Evolutionary conservation across 352 stramenopile species (phyloP).

Genomic region (Globisporangium apiculatum): DNA sequence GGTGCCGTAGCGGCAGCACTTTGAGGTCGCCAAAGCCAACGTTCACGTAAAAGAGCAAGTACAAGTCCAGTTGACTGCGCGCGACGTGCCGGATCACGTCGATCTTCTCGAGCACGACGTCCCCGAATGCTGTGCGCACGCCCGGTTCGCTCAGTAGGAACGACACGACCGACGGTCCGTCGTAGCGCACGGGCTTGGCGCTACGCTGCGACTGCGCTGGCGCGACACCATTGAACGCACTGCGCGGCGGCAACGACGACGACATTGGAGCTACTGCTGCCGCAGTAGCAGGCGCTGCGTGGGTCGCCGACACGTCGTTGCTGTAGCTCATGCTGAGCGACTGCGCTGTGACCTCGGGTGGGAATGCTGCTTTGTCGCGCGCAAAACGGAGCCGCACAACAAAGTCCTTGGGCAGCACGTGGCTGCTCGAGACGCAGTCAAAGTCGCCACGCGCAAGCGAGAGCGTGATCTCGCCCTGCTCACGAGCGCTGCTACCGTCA

Average conservation of each 20-base stretch:
- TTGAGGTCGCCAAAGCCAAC: slow-evolving; percentile 36
- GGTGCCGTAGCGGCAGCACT: slow-evolving; percentile 56
- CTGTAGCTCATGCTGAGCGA: slow-evolving; percentile 15
- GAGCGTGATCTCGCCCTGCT: slow-evolving; percentile 42
- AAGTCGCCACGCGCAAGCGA: slow-evolving; percentile 69
- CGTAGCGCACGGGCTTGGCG: slow-evolving; percentile 53
- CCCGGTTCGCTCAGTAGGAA: slow-evolving; percentile 58
- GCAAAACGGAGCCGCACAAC: slow-evolving; percentile 44
- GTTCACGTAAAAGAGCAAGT: slow-evolving; percentile 73
- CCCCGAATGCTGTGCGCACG: slow-evolving; percentile 70
- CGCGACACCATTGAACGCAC: slow-evolving; percentile 8
- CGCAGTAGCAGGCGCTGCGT: slow-evolving; percentile 5
- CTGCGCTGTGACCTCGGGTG: slow-evolving; percentile 20
- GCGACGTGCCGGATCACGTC: slow-evolving; percentile 58
- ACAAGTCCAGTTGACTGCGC: slow-evolving; percentile 56
- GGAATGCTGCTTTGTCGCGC: slow-evolving; percentile 45
- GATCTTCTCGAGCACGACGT: slow-evolving; percentile 78
- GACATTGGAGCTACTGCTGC: no score
- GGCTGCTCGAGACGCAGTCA: slow-evolving; percentile 70
- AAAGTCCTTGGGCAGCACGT: slow-evolving; percentile 64
- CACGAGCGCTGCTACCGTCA: slow-evolving; percentile 6
- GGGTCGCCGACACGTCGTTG: not conserved
- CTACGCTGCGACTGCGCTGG: slow-evolving; percentile 5
- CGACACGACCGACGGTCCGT: slow-evolving; percentile 54
- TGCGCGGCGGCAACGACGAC: not conserved